phyloP scores from a whole-genome alignment of 176 grass and related monocot genomes.

The Thinopyrum elongatum region DNA sequence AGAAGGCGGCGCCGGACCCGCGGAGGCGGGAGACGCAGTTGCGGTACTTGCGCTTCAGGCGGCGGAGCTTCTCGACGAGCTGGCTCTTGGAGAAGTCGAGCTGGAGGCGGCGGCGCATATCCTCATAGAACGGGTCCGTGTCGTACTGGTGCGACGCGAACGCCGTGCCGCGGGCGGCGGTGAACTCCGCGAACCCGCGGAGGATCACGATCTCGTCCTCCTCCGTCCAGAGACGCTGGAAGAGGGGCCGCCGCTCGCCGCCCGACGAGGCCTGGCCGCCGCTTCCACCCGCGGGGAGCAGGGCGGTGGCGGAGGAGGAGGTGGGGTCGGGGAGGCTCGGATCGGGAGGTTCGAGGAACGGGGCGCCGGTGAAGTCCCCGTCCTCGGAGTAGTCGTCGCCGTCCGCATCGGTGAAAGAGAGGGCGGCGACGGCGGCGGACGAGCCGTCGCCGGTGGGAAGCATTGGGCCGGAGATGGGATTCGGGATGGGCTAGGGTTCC shows the following conservation, averaged over 20 bases:
- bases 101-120: conserved; percentile 78
- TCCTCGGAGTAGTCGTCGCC: conserved; percentile 54
- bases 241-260: conserved; percentile 65
- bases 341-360: conserved; percentile 38
- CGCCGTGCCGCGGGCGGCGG: conserved; percentile 75
- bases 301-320: conserved; percentile 29
- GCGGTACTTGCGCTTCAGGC: conserved; percentile 98
- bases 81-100: conserved; percentile 98
- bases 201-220: conserved; percentile 95
- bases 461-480: conserved; percentile 34
- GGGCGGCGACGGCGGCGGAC: conserved; percentile 12
- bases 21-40: conserved; percentile 81
- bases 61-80: conserved; percentile 95
- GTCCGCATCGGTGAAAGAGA: conserved; percentile 40
- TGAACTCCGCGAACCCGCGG: conserved; percentile 88
- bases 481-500: conserved; percentile 21
- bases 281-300: conserved; percentile 19
- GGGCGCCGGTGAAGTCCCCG: conserved; percentile 37
- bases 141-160: conserved; percentile 99
- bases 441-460: conserved; percentile 35
- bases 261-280: conserved; percentile 34
- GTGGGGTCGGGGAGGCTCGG: conserved; percentile 6
- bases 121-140: conserved; percentile 96
- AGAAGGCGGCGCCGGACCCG: conserved; percentile 50
- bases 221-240: conserved; percentile 98